Conservation (phyloP, 176 grass and related monocot genomes). For the Avena insularis region DNA sequence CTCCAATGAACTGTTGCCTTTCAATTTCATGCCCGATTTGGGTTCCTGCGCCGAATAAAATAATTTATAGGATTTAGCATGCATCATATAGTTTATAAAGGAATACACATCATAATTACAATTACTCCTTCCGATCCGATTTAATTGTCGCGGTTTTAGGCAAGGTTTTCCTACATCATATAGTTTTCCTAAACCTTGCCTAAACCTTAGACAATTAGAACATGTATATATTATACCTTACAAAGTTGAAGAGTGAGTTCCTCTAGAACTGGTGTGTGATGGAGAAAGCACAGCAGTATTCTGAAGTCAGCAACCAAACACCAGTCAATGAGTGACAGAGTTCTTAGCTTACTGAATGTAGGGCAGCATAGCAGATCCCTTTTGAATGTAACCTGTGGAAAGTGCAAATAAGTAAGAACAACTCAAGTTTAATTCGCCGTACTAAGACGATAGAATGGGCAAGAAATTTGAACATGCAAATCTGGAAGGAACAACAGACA, state of each 20-base stretch:
- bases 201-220: neutral
- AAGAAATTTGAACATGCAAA: neutral
- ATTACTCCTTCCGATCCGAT: too few relatives aligned
- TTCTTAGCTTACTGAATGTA: conserved; percentile 8
- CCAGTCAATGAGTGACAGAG: conserved; percentile 11
- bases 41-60: neutral
- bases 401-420: neutral
- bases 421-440: neutral
- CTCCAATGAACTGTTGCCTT: neutral
- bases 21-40: neutral
- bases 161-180: too few relatives aligned
- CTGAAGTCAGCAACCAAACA: conserved; percentile 21
- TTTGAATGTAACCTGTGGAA: neutral
- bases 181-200: too few relatives aligned
- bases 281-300: neutral
- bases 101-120: neutral
- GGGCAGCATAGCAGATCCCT: conserved; percentile 9
- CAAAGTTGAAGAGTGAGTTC: conserved; percentile 17
- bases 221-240: conserved; percentile 9
- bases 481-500: neutral
- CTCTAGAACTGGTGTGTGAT: conserved; percentile 20
- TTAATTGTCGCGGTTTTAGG: too few relatives aligned
- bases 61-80: neutral
- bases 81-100: neutral
- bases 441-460: neutral